Evolutionary conservation across 83 land plant genomes (phyloP).

Genomic region (Picea engelmannii): DNA sequence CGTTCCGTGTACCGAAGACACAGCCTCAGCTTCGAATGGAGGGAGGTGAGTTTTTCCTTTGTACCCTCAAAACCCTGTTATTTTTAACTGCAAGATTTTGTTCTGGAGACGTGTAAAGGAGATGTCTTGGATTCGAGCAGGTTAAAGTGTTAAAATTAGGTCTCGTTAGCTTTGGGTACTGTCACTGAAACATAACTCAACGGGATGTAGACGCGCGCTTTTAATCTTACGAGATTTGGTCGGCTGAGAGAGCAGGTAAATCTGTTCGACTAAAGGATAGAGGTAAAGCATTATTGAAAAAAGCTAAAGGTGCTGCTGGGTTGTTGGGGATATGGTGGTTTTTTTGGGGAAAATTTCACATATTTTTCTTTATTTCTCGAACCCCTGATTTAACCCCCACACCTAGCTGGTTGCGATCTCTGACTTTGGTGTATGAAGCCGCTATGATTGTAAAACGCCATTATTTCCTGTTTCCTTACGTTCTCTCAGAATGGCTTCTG

Average conservation of each 20-base stretch:
- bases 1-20: background rate
- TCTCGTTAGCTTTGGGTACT: background rate
- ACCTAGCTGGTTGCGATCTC: too few relatives aligned
- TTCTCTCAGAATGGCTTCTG: too few relatives aligned
- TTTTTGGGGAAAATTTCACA: background rate
- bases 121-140: background rate
- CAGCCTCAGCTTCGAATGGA: constrained; percentile 9
- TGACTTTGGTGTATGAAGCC: background rate
- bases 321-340: background rate
- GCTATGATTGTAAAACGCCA: too few relatives aligned
- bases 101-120: background rate
- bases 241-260: background rate
- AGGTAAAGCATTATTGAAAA: background rate
- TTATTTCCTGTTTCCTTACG: too few relatives aligned
- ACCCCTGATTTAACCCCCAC: background rate
- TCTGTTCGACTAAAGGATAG: background rate
- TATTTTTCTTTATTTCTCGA: background rate
- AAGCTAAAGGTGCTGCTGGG: too few relatives aligned
- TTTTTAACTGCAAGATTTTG: background rate
- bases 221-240: constrained; percentile 1
- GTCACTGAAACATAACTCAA: background rate
- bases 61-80: background rate
- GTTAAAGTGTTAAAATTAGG: background rate
- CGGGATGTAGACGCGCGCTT: background rate
- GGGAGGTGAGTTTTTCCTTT: background rate